Base-by-base conservation (phyloP, 306 rosid genomes). In the Vigna angularis region DNA sequence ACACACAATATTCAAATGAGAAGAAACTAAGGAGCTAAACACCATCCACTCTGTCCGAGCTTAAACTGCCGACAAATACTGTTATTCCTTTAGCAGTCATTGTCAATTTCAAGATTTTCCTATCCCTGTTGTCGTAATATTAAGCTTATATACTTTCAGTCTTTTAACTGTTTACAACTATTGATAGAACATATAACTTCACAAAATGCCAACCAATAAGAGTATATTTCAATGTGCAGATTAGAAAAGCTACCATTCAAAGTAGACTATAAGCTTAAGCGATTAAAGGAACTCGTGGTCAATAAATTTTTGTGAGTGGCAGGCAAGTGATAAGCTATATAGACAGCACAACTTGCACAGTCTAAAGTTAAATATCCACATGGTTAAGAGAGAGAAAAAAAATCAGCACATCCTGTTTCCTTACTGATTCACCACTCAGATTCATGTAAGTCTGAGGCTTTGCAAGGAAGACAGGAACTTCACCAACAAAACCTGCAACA, bases 381-480 rank as follows among this genome's bases (percentile, higher is more conserved):
- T 38, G 66, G 49, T 16, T 61, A 9, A 8, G 4, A 8, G 4
- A 3, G 16, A 18, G 20, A 22, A 4, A 32, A 18, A 24, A 15
- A 20, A 38, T 52, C 28, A 44, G 50, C 51, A 74, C 40, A 72
- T 58, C 76, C 83, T 17, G 50, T 47, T 72, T 82, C 80, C 93
- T 80, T 86, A 93, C 99, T 1, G 99, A 95, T 91, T 95, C 99
- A 74, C 99, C 99, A 57, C 94, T 89, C 51, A 95, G 83, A 80
- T 93, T 93, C 99, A 95, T 95, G 81, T 91, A 95, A 69, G 99
- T 95, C 74, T 95, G 99, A 86, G 98, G 98, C 88, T 91, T 95
- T 74, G 98, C 94, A 79, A 95, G 91, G 79, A 95, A 80, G 81
- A 95, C 90, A 14, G 97, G 97, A 72, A 72, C 79, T n/a, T 86